Evolutionary conservation across 768 basidiomycete species (phyloP).

Genomic region (Mycena metata): DNA sequence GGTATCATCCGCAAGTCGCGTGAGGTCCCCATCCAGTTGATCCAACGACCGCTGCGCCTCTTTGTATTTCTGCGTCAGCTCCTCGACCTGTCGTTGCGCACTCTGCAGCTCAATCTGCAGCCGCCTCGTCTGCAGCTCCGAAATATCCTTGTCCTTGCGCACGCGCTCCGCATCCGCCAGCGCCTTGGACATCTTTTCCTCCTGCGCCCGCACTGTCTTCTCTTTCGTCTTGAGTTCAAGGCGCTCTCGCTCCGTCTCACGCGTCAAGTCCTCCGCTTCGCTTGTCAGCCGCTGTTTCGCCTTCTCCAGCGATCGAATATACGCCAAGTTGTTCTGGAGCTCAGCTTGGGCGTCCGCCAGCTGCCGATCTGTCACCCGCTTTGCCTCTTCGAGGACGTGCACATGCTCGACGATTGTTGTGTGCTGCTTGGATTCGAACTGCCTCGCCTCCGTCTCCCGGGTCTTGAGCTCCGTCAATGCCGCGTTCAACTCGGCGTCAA

Average conservation of each 20-base stretch:
- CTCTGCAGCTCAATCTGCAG: constrained; percentile 73
- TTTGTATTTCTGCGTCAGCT: constrained; percentile 66
- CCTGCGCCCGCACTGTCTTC: constrained; percentile 72
- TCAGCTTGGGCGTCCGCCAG: constrained; percentile 86
- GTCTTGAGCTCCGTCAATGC: constrained; percentile 83
- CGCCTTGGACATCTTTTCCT: constrained; percentile 70
- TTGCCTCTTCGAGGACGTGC: constrained; percentile 95
- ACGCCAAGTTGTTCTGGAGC: constrained; percentile 76
- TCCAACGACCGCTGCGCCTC: constrained; percentile 73
- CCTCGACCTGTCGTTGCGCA: constrained; percentile 67
- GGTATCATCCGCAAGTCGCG: constrained; percentile 72
- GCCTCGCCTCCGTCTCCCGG: constrained; percentile 89
- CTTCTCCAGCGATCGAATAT: constrained; percentile 91
- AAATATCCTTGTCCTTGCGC: constrained; percentile 71
- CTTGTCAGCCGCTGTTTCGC: constrained; percentile 78
- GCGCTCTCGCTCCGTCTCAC: constrained; percentile 81
- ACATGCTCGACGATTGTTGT: constrained; percentile 99
- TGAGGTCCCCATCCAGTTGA: constrained; percentile 75
- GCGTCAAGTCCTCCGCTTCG: constrained; percentile 86
- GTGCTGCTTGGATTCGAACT: constrained; percentile 89
- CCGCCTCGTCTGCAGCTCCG: constrained; percentile 72
- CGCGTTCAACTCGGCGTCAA: constrained; percentile 86
- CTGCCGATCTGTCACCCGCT: constrained; percentile 93
- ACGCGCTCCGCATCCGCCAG: constrained; percentile 76
- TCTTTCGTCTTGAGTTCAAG: constrained; percentile 76